These are phyloP conservation scores for Hymenoscyphus occultus DNA, from an alignment of 2,329 filamentous ascomycete genomes.

Conservation along the genomic window DNA sequence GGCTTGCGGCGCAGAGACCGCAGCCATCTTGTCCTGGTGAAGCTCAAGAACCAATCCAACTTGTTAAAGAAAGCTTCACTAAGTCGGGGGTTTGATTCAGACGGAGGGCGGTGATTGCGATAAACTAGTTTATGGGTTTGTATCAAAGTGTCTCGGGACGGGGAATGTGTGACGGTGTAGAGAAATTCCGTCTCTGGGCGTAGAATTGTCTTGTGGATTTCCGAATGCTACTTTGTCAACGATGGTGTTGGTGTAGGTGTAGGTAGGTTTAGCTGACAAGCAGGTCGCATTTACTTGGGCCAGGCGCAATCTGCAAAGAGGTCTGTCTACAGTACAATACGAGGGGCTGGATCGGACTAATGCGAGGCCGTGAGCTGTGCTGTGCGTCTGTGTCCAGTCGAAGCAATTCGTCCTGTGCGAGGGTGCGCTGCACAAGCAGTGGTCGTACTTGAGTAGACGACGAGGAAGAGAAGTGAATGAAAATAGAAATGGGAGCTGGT, in stretches of 20 bases:
- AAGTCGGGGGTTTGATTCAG: not conserved
- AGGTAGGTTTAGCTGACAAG: not conserved
- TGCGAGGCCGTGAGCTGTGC: not conserved
- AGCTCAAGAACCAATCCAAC: constrained; percentile 16
- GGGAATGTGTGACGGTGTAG: not conserved
- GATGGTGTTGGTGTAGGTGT: not conserved
- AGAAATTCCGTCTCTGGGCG: not conserved
- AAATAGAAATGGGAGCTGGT: constrained; percentile 7
- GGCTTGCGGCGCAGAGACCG: constrained; percentile 38
- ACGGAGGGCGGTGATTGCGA: not conserved
- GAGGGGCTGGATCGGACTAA: not conserved
- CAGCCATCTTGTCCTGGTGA: constrained; percentile 33
- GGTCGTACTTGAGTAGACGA: not conserved
- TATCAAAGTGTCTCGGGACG: not conserved
- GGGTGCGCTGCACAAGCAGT: constrained; percentile 2
- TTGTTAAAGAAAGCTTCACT: not conserved
- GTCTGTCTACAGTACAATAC: not conserved
- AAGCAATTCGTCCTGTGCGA: constrained; percentile 5
- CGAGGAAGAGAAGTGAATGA: constrained; percentile 6
- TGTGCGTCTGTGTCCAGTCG: not conserved
- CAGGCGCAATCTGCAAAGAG: not conserved
- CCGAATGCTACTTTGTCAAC: not conserved
- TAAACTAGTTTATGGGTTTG: not conserved
- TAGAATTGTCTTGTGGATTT: not conserved
- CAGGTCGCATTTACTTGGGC: not conserved